A percentile compares a stretch with the other conserved stretches of the same genome.
These are phyloP conservation scores for Suillus sp. DNA, from an alignment of 768 basidiomycete species.

Conservation along the genomic window DNA sequence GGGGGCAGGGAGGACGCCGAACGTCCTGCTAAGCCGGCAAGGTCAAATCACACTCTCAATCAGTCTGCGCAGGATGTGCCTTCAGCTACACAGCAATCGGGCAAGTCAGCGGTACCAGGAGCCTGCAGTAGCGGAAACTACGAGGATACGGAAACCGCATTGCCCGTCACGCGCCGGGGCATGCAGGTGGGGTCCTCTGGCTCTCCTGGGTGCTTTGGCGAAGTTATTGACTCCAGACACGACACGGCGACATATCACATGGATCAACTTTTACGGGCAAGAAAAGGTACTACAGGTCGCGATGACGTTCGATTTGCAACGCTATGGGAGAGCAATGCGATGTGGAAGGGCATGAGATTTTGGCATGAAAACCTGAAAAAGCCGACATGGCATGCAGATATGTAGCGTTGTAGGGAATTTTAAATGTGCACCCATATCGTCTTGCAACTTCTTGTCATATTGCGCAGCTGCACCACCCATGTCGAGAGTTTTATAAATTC, in stretches of 20 bases:
- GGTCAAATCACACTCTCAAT: too few species aligned
- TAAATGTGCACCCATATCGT: neutral
- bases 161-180: neutral
- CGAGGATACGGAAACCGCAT: neutral
- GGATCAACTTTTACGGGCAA: conserved; percentile 1
- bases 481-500: neutral
- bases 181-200: neutral
- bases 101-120: neutral
- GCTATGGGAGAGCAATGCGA: conserved; percentile 2
- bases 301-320: neutral
- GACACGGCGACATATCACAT: neutral
- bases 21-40: neutral
- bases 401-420: too few species aligned
- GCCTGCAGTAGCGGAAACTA: too few species aligned
- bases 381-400: neutral
- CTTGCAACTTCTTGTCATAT: neutral
- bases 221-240: neutral
- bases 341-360: conserved; percentile 6
- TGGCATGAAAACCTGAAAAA: conserved; percentile 1
- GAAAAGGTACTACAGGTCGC: neutral
- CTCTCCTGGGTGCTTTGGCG: neutral
- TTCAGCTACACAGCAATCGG: neutral
- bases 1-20: too few species aligned
- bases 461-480: neutral
- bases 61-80: neutral